phyloP scores from a whole-genome alignment of 2,329 filamentous ascomycete species.

The Xylariaceae sp. region DNA sequence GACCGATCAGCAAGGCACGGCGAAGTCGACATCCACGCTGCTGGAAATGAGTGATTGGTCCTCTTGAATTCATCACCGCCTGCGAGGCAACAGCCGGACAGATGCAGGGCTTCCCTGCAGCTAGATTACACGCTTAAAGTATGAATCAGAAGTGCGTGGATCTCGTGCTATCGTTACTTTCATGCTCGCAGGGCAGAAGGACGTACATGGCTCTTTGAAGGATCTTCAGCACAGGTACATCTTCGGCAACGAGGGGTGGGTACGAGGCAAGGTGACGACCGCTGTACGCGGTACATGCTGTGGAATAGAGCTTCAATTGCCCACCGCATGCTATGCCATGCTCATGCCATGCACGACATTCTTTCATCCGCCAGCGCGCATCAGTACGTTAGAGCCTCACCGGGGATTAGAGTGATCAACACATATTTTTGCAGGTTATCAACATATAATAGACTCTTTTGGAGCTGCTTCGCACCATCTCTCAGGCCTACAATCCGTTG shows the following conservation, averaged over 20 bases:
- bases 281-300: constrained; percentile 26
- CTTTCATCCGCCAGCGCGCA: constrained; percentile 28
- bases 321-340: constrained; percentile 39
- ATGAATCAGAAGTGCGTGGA: constrained; percentile 29
- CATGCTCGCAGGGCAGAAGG: constrained; percentile 12
- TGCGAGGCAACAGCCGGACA: constrained; percentile 34
- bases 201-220: constrained; percentile 10
- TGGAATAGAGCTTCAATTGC: constrained; percentile 41
- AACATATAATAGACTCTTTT: too few species aligned
- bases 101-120: constrained; percentile 40
- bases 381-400: constrained; percentile 25
- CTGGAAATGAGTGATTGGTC: constrained; percentile 29
- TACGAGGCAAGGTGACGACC: constrained; percentile 36
- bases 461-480: too few species aligned
- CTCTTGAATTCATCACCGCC: constrained; percentile 27
- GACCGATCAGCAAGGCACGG: constrained; percentile 32
- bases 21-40: constrained; percentile 34
- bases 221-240: constrained; percentile 29
- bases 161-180: constrained; percentile 42
- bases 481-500: too few species aligned
- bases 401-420: constrained; percentile 15
- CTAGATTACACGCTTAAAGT: constrained; percentile 27
- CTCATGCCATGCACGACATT: constrained; percentile 42
- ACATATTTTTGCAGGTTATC: not conserved
- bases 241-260: constrained; percentile 35